Base-by-base conservation (phyloP, 2,329 filamentous ascomycete genomes). In the Botrytis porri region DNA sequence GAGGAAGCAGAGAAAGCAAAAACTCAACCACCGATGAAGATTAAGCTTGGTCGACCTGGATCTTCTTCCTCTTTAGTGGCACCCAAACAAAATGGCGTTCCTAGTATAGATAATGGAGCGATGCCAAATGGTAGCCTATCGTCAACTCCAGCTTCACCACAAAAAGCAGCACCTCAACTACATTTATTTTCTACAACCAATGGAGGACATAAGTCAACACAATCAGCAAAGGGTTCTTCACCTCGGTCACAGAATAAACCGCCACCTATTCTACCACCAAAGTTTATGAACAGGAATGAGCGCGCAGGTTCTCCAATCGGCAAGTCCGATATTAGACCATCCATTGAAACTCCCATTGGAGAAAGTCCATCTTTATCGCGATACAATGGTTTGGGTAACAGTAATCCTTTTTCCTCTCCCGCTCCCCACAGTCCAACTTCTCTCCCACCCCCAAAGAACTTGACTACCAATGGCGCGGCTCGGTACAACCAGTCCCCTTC, bases 1-100 rank as follows among this genome's bases (percentile, higher is more conserved):
- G 86, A 91, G 77, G 88, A 89, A 70, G 85, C 86, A 29, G 88
- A 86, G 74, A 85, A 76, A 74, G 88, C 88, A 57, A 92, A 91
- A 79, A 85, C 90, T 64, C 89, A 89, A 63, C 84, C 84, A 29
- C 81, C 84, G 16, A 87, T 89, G 78, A 88, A 87, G 78, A 80
- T 90, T 73, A 89, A 88, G 79, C 79, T 88, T 41, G 84, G 76
- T 77, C 84, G 85, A 65, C 81, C 89, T 71, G 85, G 84, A 45
- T 82, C 84, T 25, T 81, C 83, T 16, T 87, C 86, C 16, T 85
- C 85, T 75, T 80, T 82, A 54, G 74, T 77, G 37, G 61, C 76
- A 41, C 72, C 77, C 6, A 78, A 74, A 60, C 74, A 77, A 43
- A 77, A 77, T 73, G 75, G 74, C 25, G 73, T 75, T 20, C 62